phyloP scores from a whole-genome alignment of 2,329 filamentous ascomycete genomes.

The Phaeomoniella chlamydospora region DNA sequence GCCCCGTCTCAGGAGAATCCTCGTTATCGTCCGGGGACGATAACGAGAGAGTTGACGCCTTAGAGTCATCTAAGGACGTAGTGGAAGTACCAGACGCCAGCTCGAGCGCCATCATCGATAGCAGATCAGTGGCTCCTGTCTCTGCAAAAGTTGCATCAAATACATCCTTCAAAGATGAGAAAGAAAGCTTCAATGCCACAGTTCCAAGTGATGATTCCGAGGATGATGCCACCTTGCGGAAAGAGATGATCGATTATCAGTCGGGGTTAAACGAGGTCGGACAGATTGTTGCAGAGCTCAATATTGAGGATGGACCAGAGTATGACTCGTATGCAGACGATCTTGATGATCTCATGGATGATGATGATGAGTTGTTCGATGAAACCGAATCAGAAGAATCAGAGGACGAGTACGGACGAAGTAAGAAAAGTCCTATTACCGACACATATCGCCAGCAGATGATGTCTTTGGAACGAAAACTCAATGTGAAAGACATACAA shows the following conservation, averaged over 20 bases:
- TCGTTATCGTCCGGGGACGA: background rate
- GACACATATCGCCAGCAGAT: conserved; percentile 70
- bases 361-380: conserved; percentile 39
- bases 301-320: conserved; percentile 53
- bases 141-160: background rate
- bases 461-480: conserved; percentile 66
- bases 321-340: conserved; percentile 35
- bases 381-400: conserved; percentile 44
- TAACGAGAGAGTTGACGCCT: background rate
- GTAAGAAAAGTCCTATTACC: conserved; percentile 50
- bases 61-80: background rate
- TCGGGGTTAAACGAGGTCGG: conserved; percentile 71
- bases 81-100: too few species aligned
- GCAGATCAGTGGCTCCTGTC: background rate
- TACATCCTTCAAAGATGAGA: background rate
- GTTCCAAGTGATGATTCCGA: conserved; percentile 45
- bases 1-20: background rate
- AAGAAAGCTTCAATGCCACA: background rate
- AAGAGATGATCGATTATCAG: conserved; percentile 75
- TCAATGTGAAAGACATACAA: conserved; percentile 44
- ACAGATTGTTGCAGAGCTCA: conserved; percentile 80
- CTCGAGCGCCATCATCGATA: too few species aligned
- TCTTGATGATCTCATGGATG: conserved; percentile 31
- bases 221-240: conserved; percentile 66
- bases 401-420: conserved; percentile 65